phyloP scores from a whole-genome alignment of 306 rosid genomes.

The Neltuma alba region DNA sequence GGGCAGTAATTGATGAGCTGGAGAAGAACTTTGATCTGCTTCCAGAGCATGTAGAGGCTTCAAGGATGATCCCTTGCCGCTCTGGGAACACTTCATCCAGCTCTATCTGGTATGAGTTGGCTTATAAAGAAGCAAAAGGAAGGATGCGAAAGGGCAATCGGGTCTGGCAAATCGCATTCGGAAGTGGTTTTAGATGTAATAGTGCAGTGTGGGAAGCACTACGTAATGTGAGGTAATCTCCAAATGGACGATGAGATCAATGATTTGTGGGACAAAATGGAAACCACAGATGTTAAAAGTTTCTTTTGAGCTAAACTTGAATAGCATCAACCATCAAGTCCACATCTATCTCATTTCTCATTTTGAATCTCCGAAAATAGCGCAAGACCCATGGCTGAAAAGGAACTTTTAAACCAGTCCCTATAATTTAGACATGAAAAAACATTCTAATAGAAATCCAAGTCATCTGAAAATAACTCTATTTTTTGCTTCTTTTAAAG shows the following conservation, averaged over 20 bases:
- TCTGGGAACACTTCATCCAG: slow-evolving; percentile 86
- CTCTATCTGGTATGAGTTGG: slow-evolving; percentile 83
- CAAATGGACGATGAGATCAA: slow-evolving; percentile 62
- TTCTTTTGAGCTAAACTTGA: slow-evolving; percentile 62
- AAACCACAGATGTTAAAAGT: slow-evolving; percentile 35
- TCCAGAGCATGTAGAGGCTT: slow-evolving; percentile 77
- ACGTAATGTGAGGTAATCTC: slow-evolving; percentile 59
- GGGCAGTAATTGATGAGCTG: slow-evolving; percentile 85
- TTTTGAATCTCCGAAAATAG: neutral
- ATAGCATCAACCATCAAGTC: no score
- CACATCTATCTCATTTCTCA: slow-evolving; percentile 25
- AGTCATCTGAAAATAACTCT: neutral
- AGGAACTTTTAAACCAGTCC: neutral
- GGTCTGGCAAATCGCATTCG: slow-evolving; percentile 89
- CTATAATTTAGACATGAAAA: neutral
- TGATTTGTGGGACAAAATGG: slow-evolving; percentile 30
- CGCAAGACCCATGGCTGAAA: no score
- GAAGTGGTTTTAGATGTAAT: slow-evolving; percentile 82
- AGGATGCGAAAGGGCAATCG: slow-evolving; percentile 71
- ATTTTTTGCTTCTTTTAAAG: neutral
- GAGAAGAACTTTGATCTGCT: slow-evolving; percentile 75
- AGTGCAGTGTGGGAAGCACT: slow-evolving; percentile 87
- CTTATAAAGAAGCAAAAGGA: slow-evolving; percentile 74
- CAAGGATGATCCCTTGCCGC: slow-evolving; percentile 78
- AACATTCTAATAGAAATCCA: neutral